Evolutionary conservation across 1,139 yeast genomes (phyloP), one percentile per base, ranked within the genome.

Genomic region (Taphrina betulina): DNA sequence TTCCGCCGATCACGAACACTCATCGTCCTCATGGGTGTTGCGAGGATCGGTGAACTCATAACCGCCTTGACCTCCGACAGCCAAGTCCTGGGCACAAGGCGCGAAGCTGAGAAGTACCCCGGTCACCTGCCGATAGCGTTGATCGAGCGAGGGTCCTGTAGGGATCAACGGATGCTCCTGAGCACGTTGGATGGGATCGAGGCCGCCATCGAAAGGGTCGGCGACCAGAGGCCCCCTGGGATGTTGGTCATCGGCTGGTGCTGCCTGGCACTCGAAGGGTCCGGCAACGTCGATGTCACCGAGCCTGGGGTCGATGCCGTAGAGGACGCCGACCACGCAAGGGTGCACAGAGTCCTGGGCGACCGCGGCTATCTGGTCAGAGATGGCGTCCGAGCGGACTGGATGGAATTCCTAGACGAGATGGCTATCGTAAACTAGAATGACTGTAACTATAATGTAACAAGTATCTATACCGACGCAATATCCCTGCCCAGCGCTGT

Each of bases 111-210:
- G 43, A 71, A 75, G 0, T 92, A 96, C 96, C 84, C 83, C 53
- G 71, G 75, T 1, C 72, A 77, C 16, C 75, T 85, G 12, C 96
- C 96, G 0, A 87, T 85, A 43, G 90, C 94, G 1, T 82, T 90
- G 17, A 81, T 90, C 1, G 98, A 92, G 68, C 76, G 96, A 59
- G 95, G 96, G 0, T 83, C 94, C 17, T 88, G 96, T 69, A 90
- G 94, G 0, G 98, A 90, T 66, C 96, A 92, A 71, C 72, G 98
- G 57, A 76, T 90, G 10, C 82, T 90, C 3, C 74, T 95, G 61
- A 86, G 96, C 0, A 77, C 80, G 1, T 71, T 92, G 53, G 75
- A 75, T 50, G 72, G 82, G 60, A 80, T 89, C 1, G 83, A 83
- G 0, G 81, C 76, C 29, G 95, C 94, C 0, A 79, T 89, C 1